A percentile compares a stretch with the other conserved stretches of the same genome.
phyloP scores from a whole-genome alignment of 2,329 filamentous ascomycete genomes.

The Ascochyta koolunga region DNA sequence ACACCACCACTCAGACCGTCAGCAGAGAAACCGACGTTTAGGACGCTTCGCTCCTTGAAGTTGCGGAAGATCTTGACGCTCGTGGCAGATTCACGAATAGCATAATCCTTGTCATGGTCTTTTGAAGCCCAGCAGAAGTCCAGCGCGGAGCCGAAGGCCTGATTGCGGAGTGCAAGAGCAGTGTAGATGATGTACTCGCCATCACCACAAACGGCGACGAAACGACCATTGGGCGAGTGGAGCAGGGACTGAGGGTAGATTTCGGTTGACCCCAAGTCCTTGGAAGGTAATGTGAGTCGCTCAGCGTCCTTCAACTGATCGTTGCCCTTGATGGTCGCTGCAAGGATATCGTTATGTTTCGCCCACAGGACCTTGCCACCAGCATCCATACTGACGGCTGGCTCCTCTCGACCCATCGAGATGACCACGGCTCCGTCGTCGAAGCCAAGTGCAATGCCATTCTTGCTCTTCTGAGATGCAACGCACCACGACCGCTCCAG shows the following conservation, averaged over 20 bases:
- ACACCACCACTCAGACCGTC: slow-evolving; percentile 90
- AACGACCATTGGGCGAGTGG: slow-evolving; percentile 94
- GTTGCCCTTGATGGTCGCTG: slow-evolving; percentile 90
- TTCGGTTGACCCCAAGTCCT: slow-evolving; percentile 95
- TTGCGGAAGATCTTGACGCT: slow-evolving; percentile 98
- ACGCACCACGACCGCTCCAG: slow-evolving; percentile 98
- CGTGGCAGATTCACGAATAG: slow-evolving; percentile 91
- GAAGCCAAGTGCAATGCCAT: slow-evolving; percentile 93
- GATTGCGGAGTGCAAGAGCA: slow-evolving; percentile 93
- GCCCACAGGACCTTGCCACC: slow-evolving; percentile 98
- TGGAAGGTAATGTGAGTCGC: slow-evolving; percentile 83
- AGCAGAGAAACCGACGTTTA: slow-evolving; percentile 94
- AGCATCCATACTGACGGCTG: slow-evolving; percentile 94
- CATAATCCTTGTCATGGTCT: slow-evolving; percentile 98
- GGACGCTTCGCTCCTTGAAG: slow-evolving; percentile 90
- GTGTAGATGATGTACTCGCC: slow-evolving; percentile 99
- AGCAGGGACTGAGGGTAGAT: slow-evolving; percentile 93
- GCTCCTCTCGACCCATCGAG: slow-evolving; percentile 96
- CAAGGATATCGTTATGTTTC: slow-evolving; percentile 91
- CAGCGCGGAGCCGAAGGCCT: slow-evolving; percentile 91
- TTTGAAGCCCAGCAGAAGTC: slow-evolving; percentile 98
- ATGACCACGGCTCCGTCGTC: slow-evolving; percentile 97
- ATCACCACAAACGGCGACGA: slow-evolving; percentile 89
- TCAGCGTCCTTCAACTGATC: slow-evolving; percentile 89
- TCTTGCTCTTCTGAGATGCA: slow-evolving; percentile 90